These are phyloP conservation scores for Perilla frutescens DNA, from an alignment of 257 asterid species.

Conservation along the genomic window DNA sequence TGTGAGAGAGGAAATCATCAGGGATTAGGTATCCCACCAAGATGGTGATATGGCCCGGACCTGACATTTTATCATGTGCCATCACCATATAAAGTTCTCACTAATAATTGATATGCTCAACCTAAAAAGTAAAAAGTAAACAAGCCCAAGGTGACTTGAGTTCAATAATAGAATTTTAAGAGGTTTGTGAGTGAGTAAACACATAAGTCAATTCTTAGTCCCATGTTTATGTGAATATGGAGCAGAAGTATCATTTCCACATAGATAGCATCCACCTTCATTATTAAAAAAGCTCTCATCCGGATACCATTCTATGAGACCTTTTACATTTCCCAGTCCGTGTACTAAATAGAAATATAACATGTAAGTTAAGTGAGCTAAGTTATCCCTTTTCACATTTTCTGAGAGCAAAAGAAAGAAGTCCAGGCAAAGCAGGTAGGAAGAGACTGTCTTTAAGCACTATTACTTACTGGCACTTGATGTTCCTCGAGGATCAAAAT, in stretches of 20 bases:
- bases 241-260: not conserved
- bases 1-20: slow-evolving; percentile 4
- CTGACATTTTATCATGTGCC: not conserved
- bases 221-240: not conserved
- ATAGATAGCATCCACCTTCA: slow-evolving; percentile 19
- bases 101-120: not conserved
- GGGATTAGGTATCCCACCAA: not conserved
- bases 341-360: slow-evolving; percentile 10
- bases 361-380: not conserved
- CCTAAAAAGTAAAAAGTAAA: not conserved
- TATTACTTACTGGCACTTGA: slow-evolving; percentile 77
- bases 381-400: slow-evolving; percentile 22
- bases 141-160: no score
- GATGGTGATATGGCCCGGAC: not conserved
- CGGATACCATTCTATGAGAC: not conserved
- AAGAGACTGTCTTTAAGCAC: not conserved
- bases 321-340: slow-evolving; percentile 1
- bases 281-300: slow-evolving; percentile 8
- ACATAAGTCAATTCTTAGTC: slow-evolving; percentile 12
- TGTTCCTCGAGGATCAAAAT: slow-evolving; percentile 96
- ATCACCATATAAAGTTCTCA: not conserved
- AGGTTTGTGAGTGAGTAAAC: not conserved
- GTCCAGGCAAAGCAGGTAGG: slow-evolving; percentile 27
- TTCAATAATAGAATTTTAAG: no score
- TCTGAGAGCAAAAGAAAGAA: slow-evolving; percentile 1